Evolutionary conservation across 306 rosid genomes (phyloP), one percentile per base, ranked within the genome.

Genomic region (Crataegus laevigata): DNA sequence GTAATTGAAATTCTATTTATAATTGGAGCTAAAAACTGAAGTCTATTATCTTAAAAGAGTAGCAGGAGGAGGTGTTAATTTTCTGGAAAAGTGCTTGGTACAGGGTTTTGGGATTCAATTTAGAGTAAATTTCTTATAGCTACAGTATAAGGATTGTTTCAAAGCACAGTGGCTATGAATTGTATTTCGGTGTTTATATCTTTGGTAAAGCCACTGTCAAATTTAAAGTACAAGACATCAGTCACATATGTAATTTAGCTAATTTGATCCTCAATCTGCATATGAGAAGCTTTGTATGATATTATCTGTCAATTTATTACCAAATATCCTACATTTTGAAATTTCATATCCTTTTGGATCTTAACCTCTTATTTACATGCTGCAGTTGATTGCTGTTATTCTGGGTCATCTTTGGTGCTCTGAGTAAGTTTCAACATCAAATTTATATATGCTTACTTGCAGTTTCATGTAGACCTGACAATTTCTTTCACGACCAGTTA

Each of bases 371-470:
- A 28, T 81, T 36, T 54, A n/a, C 86, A 60, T 81, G 74, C 64
- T 85, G 90, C 91, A 91, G 98, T 80, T 94, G 86, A 76, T 86
- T 84, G 93, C 97, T 75, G 91, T 90, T 60, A 94, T 94, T 75
- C 81, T 94, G 85, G 96, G 98, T 57, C 96, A 94, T 81, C 51
- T 94, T 75, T 94, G 98, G 96, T 90, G 98, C 85, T 91, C 91
- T 3, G 98, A 90, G 98, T 94, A 86, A 85, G 98, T 84, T 69
- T 75, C 59, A 64, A 30, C 54, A 28, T 79, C 30, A 6, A 28
- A 24, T 13, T 22, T 70, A 24, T 57, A 43, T 22, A 22, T 19
- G 29, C 60, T 32, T 25, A 22, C 50, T 26, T 14, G 11, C 73
- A 18, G 19, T 68, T 19, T 65, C 76, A 36, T 64, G 9, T n/a